Conservation (phyloP, 2,329 filamentous ascomycete species). For the Eutypa lata region DNA sequence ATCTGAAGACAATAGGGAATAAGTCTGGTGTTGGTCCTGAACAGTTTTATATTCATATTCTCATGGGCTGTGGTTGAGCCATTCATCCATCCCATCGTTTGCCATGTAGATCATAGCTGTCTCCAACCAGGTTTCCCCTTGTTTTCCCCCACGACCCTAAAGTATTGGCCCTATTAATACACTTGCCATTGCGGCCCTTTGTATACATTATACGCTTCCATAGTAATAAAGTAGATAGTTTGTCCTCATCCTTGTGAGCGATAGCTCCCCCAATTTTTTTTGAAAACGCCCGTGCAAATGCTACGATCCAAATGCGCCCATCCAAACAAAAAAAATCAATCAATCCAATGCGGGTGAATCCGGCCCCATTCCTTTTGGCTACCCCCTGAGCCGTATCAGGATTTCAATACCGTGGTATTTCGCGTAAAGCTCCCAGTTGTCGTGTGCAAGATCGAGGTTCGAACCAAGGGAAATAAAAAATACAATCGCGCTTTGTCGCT, state of each 20-base stretch:
- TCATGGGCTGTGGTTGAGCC: background rate
- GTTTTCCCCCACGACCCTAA: background rate
- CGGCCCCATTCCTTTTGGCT: background rate
- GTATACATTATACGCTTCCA: background rate
- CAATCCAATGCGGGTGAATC: background rate
- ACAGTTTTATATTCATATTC: background rate
- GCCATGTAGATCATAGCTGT: background rate
- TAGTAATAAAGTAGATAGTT: background rate
- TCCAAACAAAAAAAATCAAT: background rate
- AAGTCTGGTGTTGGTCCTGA: background rate
- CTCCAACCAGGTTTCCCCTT: background rate
- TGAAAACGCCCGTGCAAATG: conserved; percentile 1
- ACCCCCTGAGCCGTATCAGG: background rate
- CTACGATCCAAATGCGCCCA: background rate
- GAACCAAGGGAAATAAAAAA: background rate
- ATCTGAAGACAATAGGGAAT: no score
- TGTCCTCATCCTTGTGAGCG: background rate
- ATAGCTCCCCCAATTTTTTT: background rate
- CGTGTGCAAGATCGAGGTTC: background rate
- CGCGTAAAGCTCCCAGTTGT: background rate
- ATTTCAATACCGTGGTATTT: background rate
- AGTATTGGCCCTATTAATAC: background rate
- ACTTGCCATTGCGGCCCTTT: background rate
- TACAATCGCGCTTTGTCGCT: background rate
- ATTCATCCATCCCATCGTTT: background rate